Percentiles rank a stretch among this genome's conserved stretches.
These are phyloP conservation scores for Dysphania ambrosioides DNA, from an alignment of 148 eudicot genomes.

Conservation along the genomic window DNA sequence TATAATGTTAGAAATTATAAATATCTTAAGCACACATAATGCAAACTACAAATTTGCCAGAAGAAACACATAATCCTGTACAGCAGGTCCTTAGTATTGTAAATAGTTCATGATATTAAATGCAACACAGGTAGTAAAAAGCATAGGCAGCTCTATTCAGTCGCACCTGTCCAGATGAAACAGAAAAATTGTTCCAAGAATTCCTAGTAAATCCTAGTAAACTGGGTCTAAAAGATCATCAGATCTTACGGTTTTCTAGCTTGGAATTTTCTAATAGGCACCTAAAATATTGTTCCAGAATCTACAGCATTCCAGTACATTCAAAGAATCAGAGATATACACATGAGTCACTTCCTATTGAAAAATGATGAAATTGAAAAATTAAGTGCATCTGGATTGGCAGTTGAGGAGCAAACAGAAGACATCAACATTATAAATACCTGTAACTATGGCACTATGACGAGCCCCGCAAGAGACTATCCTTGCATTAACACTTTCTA, in stretches of 20 bases:
- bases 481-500: conserved; percentile 64
- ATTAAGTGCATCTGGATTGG: no score
- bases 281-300: not conserved
- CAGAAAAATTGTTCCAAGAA: no score
- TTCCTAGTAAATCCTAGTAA: not conserved
- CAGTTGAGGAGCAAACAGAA: no score
- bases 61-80: not conserved
- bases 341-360: not conserved
- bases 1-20: not conserved
- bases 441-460: conserved; percentile 86
- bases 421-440: conserved; percentile 29
- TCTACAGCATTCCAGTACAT: not conserved
- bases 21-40: not conserved
- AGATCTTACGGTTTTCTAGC: not conserved
- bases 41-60: not conserved
- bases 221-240: not conserved
- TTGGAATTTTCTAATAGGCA: not conserved
- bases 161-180: no score
- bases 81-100: not conserved
- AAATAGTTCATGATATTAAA: not conserved
- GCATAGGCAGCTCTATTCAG: not conserved
- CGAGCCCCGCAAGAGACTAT: conserved; percentile 92
- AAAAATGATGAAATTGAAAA: not conserved
- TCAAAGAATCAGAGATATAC: not conserved
- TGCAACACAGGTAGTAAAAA: not conserved